Percentiles rank a stretch among this genome's conserved stretches.
These are phyloP conservation scores for Achlya hypogyna DNA, from an alignment of 352 stramenopile species.

Conservation along the genomic window DNA sequence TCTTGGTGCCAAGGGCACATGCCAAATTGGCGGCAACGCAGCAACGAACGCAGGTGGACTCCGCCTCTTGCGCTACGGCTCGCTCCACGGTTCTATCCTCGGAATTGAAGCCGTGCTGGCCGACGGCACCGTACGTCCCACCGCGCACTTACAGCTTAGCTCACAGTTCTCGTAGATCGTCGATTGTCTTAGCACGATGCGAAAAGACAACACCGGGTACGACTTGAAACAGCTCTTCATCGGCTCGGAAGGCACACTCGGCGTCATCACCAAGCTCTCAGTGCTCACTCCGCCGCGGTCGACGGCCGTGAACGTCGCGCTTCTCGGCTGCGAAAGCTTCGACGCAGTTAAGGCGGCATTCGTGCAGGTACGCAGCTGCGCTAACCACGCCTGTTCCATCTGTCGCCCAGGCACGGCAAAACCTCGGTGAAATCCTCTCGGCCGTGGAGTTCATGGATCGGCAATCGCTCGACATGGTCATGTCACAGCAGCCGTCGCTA, in stretches of 20 bases:
- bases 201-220: slow-evolving; percentile 98
- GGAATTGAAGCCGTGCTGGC: slow-evolving; percentile 93
- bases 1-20: slow-evolving; percentile 96
- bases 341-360: slow-evolving; percentile 71
- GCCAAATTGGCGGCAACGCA: slow-evolving; percentile 95
- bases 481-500: slow-evolving; percentile 44
- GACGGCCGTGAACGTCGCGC: slow-evolving; percentile 74
- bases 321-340: slow-evolving; percentile 89
- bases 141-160: neutral
- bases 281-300: slow-evolving; percentile 62
- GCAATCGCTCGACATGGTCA: slow-evolving; percentile 80
- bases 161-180: slow-evolving; percentile 32
- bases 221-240: slow-evolving; percentile 97
- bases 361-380: slow-evolving; percentile 26
- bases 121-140: slow-evolving; percentile 59
- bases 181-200: slow-evolving; percentile 86
- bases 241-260: slow-evolving; percentile 93
- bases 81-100: slow-evolving; percentile 90
- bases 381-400: no score
- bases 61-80: slow-evolving; percentile 91
- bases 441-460: slow-evolving; percentile 95
- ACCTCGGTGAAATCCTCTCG: slow-evolving; percentile 91
- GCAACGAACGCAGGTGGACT: slow-evolving; percentile 93
- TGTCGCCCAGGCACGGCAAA: slow-evolving; percentile 73
- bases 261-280: slow-evolving; percentile 91